Conservation (phyloP, 2,329 filamentous ascomycete species). For the Paracoccidioides brasiliensis region DNA sequence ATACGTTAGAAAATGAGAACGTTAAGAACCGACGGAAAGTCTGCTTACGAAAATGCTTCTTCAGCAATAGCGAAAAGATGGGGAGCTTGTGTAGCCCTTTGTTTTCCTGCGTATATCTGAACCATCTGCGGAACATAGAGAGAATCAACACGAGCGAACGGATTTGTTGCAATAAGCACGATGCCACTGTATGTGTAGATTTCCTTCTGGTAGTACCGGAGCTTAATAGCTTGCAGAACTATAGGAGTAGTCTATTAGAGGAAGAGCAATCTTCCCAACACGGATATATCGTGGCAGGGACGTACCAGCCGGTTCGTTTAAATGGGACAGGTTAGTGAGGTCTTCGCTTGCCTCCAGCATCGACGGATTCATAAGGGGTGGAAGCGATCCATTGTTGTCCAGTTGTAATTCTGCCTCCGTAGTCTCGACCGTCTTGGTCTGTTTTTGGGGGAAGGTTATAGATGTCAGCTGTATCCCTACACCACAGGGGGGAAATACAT, state of each 20-base stretch:
- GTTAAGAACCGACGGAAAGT: not conserved
- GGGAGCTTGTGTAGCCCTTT: constrained; percentile 88
- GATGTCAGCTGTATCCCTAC: constrained; percentile 11
- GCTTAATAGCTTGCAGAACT: constrained; percentile 94
- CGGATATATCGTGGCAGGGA: constrained; percentile 9
- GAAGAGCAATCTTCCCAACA: not conserved
- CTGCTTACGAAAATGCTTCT: constrained; percentile 81
- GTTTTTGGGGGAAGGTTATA: constrained; percentile 5
- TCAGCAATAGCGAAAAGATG: constrained; percentile 98
- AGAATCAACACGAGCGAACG: constrained; percentile 92
- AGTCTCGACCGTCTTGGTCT: constrained; percentile 72
- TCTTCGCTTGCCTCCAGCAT: constrained; percentile 99
- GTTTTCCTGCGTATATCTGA: constrained; percentile 96
- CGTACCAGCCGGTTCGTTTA: constrained; percentile 94
- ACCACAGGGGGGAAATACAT: constrained; percentile 4
- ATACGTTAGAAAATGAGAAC: constrained; percentile 3
- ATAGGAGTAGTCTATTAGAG: constrained; percentile 16
- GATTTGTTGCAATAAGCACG: constrained; percentile 95
- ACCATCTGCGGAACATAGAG: constrained; percentile 99
- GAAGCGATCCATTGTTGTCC: constrained; percentile 63
- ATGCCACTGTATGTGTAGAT: constrained; percentile 99
- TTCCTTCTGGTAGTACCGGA: constrained; percentile 95
- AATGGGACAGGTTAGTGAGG: constrained; percentile 88
- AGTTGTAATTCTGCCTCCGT: constrained; percentile 62
- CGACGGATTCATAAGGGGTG: constrained; percentile 92